phyloP scores from a whole-genome alignment of 148 eudicot genomes.

The Vaccinium darrowii region DNA sequence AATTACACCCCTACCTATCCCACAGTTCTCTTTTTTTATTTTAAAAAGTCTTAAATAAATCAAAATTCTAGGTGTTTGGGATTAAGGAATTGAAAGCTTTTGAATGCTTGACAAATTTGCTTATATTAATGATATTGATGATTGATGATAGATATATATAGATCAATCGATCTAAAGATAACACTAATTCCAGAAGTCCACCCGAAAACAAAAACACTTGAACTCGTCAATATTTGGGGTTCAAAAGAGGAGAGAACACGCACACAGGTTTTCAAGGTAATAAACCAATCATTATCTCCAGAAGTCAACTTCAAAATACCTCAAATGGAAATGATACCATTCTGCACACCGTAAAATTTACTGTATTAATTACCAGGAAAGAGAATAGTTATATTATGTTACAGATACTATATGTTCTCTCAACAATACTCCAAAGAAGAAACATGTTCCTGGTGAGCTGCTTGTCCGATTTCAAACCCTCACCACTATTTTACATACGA shows the following conservation, averaged over 20 bases:
- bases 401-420: not conserved
- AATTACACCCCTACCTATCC: too few species aligned
- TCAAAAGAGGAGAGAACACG: not conserved
- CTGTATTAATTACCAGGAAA: not conserved
- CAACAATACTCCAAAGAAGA: constrained; percentile 9
- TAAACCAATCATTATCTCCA: not conserved
- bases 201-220: not conserved
- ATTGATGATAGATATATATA: too few species aligned
- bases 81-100: too few species aligned
- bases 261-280: not conserved
- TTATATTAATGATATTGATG: too few species aligned
- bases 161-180: not conserved
- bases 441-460: not conserved
- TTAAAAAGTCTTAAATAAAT: too few species aligned
- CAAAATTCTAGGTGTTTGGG: too few species aligned
- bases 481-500: not conserved
- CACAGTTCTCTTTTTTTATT: too few species aligned
- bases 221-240: not conserved
- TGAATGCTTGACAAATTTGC: too few species aligned
- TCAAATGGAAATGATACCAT: not conserved
- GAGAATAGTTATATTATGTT: not conserved
- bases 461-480: not conserved
- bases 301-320: not conserved
- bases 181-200: not conserved
- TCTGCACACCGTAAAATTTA: not conserved